Conservation (phyloP, 1,284 basidiomycete genomes). For the Cutaneotrichosporon cutaneum region DNA sequence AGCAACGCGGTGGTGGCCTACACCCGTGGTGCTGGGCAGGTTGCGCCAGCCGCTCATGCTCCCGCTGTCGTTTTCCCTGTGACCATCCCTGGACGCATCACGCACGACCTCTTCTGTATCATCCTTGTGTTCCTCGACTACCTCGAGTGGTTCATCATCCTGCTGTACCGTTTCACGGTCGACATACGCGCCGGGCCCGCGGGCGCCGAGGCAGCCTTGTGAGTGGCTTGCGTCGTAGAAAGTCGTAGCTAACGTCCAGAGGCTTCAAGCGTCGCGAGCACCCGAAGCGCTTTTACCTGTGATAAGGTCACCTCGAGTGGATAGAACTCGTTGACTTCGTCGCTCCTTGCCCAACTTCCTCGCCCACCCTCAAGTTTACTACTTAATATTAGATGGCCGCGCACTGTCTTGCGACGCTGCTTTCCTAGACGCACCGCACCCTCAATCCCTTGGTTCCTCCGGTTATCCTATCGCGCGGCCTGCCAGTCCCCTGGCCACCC, state of each 20-base stretch:
- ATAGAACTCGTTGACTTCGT: background rate
- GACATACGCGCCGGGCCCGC: conserved; percentile 33
- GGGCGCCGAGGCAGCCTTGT: conserved; percentile 5
- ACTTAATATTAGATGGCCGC: background rate
- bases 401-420: background rate
- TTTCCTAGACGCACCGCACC: background rate
- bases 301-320: background rate
- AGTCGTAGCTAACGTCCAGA: background rate
- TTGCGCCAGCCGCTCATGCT: background rate
- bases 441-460: background rate
- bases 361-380: background rate
- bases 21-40: background rate
- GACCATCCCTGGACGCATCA: conserved; percentile 33
- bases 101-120: conserved; percentile 36
- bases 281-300: conserved; percentile 20
- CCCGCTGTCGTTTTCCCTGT: conserved; percentile 15
- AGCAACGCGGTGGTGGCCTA: background rate
- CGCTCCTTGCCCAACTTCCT: background rate
- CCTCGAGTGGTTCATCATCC: conserved; percentile 34
- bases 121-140: conserved; percentile 33
- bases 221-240: background rate
- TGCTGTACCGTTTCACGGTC: conserved; percentile 31
- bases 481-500: background rate
- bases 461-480: background rate
- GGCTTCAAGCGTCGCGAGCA: conserved; percentile 15